Percentiles rank a stretch among this genome's conserved stretches.
Evolutionary conservation across 2,329 filamentous ascomycete genomes (phyloP).

Genomic region (Colletotrichum sp.): DNA sequence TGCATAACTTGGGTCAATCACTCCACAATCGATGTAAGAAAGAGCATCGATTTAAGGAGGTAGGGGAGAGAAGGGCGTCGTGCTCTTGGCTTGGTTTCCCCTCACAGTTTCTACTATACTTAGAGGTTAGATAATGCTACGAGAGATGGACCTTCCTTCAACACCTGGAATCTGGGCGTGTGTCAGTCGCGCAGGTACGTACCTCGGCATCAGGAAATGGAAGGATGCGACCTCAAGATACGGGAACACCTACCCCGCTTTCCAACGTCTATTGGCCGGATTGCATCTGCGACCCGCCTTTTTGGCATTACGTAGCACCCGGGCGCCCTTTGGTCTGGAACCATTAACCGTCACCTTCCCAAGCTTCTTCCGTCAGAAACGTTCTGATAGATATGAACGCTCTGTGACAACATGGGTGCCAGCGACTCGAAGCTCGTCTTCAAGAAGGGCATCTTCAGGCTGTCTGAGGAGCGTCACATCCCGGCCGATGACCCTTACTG

Average conservation of each 20-base stretch:
- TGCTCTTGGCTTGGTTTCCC: not conserved
- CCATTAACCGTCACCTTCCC: not conserved
- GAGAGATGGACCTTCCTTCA: not conserved
- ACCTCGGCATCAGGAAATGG: not conserved
- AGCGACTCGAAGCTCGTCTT: conserved; percentile 99
- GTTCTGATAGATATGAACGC: conserved; percentile 15
- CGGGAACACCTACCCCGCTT: conserved; percentile 9
- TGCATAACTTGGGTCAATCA: not conserved
- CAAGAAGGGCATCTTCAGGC: conserved; percentile 96
- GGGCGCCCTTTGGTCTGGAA: conserved; percentile 10
- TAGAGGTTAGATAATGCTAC: not conserved
- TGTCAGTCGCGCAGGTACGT: not conserved
- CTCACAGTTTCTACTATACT: not conserved
- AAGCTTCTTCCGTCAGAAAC: conserved; percentile 13
- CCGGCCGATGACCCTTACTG: conserved; percentile 90
- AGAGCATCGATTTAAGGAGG: not conserved
- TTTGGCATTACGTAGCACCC: conserved; percentile 20
- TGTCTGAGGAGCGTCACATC: conserved; percentile 91
- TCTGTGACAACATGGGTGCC: conserved; percentile 75
- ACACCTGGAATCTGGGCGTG: not conserved
- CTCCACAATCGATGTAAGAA: not conserved
- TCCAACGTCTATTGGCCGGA: conserved; percentile 5
- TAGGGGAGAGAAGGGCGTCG: not conserved
- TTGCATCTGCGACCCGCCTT: not conserved
- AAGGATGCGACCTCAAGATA: not conserved